Evolutionary conservation across 306 rosid genomes (phyloP).

Genomic region (Quercus rubra): DNA sequence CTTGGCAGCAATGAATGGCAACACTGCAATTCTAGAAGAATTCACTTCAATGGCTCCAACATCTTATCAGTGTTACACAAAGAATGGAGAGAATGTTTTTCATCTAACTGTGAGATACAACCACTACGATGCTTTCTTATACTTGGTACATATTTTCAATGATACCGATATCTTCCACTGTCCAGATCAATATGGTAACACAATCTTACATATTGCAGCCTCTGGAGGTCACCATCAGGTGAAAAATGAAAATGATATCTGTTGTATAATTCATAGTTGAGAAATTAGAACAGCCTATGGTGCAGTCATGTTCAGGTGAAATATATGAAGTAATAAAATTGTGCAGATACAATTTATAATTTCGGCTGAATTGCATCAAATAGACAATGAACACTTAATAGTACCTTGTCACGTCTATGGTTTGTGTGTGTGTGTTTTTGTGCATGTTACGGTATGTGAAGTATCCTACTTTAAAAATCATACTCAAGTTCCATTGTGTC

Average conservation of each 20-base stretch:
- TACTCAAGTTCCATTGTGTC: too few species aligned
- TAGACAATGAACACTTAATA: too few species aligned
- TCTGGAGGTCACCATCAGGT: conserved; percentile 50
- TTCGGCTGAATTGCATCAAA: background rate
- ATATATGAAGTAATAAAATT: background rate
- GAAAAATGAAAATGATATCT: conserved; percentile 7
- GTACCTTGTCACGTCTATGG: too few species aligned
- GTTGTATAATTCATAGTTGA: background rate
- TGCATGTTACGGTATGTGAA: too few species aligned
- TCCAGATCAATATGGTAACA: conserved; percentile 57
- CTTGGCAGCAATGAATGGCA: conserved; percentile 56
- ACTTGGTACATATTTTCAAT: conserved; percentile 42
- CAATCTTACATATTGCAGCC: conserved; percentile 60
- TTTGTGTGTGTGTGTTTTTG: too few species aligned
- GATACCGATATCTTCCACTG: conserved; percentile 37
- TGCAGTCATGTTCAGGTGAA: background rate
- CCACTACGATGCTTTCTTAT: conserved; percentile 44
- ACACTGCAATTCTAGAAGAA: conserved; percentile 42
- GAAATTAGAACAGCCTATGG: background rate
- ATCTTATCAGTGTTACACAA: conserved; percentile 42
- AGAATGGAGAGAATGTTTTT: conserved; percentile 59
- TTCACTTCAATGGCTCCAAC: conserved; percentile 34
- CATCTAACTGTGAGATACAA: conserved; percentile 65
- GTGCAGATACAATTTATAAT: background rate
- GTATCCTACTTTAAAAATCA: too few species aligned